Evolutionary conservation across 305 asterid species (phyloP).

Genomic region (Andrographis paniculata): DNA sequence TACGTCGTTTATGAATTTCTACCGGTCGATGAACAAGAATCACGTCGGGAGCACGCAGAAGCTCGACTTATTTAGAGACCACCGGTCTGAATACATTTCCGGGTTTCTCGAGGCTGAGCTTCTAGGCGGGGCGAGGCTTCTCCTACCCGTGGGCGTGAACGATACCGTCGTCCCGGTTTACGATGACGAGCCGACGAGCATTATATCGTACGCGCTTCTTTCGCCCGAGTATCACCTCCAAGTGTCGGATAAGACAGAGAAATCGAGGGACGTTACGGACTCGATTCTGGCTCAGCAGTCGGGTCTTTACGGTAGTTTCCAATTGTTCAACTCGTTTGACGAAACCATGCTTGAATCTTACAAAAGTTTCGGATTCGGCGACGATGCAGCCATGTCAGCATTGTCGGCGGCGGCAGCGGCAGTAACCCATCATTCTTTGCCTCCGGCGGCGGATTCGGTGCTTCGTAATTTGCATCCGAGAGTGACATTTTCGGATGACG

Average conservation of each 20-base stretch:
- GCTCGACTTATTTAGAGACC: conserved; percentile 46
- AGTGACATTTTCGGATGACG: conserved; percentile 58
- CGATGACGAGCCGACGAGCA: conserved; percentile 91
- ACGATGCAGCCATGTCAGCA: conserved; percentile 49
- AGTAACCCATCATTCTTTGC: conserved; percentile 47
- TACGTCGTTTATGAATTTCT: conserved; percentile 66
- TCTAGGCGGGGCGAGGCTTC: conserved; percentile 67
- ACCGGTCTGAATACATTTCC: conserved; percentile 63
- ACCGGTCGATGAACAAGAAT: conserved; percentile 57
- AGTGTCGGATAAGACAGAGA: conserved; percentile 57
- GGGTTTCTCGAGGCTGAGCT: conserved; percentile 61
- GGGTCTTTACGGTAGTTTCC: conserved; percentile 38
- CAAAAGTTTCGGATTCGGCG: conserved; percentile 52
- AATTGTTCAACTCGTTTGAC: conserved; percentile 40
- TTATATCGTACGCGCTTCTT: conserved; percentile 67
- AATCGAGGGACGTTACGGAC: conserved; percentile 41
- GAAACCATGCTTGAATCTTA: conserved; percentile 55
- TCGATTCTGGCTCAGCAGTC: conserved; percentile 38
- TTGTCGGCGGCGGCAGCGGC: no score
- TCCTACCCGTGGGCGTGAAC: conserved; percentile 64
- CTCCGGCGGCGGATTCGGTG: conserved; percentile 51
- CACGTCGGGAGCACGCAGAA: conserved; percentile 51
- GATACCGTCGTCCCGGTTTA: conserved; percentile 78
- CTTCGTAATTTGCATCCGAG: conserved; percentile 49
- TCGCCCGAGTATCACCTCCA: conserved; percentile 57